phyloP scores from a whole-genome alignment of 2,329 filamentous ascomycete genomes.

The Neopestalotiopsis sp. region DNA sequence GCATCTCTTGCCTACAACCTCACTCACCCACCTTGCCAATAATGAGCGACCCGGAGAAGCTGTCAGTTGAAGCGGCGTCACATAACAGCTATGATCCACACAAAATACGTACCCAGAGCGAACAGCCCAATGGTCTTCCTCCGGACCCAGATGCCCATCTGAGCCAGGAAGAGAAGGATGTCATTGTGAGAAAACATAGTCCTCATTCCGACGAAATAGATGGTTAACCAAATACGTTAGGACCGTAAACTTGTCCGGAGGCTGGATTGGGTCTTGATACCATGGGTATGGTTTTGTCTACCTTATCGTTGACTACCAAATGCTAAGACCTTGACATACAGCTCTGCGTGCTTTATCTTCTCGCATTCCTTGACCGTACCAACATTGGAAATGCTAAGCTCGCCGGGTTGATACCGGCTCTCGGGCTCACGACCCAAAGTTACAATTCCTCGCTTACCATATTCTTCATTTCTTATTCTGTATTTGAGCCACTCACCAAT shows the following conservation, averaged over 20 bases:
- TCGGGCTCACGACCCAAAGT: slow-evolving; percentile 65
- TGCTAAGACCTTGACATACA: slow-evolving; percentile 28
- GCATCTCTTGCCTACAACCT: background rate
- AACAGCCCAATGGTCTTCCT: slow-evolving; percentile 26
- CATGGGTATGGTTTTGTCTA: slow-evolving; percentile 36
- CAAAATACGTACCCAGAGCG: background rate
- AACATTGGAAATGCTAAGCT: slow-evolving; percentile 77
- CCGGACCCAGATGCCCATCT: slow-evolving; percentile 63
- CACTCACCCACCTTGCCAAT: background rate
- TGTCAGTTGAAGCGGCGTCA: slow-evolving; percentile 29
- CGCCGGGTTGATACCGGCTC: slow-evolving; percentile 57
- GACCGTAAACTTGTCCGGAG: slow-evolving; percentile 38
- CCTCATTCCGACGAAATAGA: background rate
- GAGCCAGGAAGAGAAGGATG: slow-evolving; percentile 59
- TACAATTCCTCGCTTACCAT: slow-evolving; percentile 81
- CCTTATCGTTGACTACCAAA: background rate
- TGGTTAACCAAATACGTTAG: slow-evolving; percentile 28
- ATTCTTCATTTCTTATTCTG: slow-evolving; percentile 85
- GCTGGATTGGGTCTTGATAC: slow-evolving; percentile 41
- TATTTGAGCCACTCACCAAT: slow-evolving; percentile 82
- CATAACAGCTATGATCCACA: slow-evolving; percentile 20
- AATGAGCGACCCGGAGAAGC: slow-evolving; percentile 38
- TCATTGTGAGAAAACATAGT: slow-evolving; percentile 49
- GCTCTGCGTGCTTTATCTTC: slow-evolving; percentile 74
- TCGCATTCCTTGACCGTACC: slow-evolving; percentile 77